These are phyloP conservation scores for Fusarium sp. DNA, from an alignment of 2,329 filamentous ascomycete genomes.

Conservation along the genomic window DNA sequence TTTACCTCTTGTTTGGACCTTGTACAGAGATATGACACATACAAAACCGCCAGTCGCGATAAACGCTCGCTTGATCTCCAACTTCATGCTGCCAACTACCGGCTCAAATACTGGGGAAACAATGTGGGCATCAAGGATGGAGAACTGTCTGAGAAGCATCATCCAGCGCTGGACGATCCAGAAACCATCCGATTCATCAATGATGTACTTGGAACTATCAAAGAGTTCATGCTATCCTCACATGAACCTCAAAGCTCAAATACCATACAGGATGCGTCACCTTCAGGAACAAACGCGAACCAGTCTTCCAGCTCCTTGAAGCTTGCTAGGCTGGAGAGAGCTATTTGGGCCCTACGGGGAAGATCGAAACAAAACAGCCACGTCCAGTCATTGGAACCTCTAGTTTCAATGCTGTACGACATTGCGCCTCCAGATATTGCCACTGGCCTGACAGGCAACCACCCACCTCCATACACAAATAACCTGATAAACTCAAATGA, in stretches of 20 bases:
- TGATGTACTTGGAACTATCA: background rate
- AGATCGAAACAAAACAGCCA: background rate
- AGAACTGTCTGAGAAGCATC: background rate
- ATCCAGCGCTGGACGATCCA: background rate
- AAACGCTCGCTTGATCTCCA: background rate
- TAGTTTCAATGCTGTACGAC: background rate
- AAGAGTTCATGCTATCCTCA: fast-evolving
- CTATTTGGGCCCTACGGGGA: background rate
- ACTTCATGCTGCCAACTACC: background rate
- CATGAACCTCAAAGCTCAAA: background rate
- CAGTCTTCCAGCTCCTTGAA: fast-evolving
- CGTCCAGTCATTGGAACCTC: background rate
- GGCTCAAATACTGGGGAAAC: background rate
- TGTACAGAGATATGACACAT: background rate
- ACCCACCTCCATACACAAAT: too few species aligned
- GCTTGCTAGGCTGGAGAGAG: background rate
- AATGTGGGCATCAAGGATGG: background rate
- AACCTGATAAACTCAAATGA: too few species aligned
- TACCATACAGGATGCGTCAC: too few species aligned
- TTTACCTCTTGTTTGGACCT: background rate
- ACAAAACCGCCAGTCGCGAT: background rate
- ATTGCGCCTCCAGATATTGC: fast-evolving
- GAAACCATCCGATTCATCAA: fast-evolving
- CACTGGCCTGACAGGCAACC: too few species aligned
- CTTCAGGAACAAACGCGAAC: fast-evolving